phyloP scores from a whole-genome alignment of 495 filamentous ascomycete genomes.

The Aspergillus bertholletiae region DNA sequence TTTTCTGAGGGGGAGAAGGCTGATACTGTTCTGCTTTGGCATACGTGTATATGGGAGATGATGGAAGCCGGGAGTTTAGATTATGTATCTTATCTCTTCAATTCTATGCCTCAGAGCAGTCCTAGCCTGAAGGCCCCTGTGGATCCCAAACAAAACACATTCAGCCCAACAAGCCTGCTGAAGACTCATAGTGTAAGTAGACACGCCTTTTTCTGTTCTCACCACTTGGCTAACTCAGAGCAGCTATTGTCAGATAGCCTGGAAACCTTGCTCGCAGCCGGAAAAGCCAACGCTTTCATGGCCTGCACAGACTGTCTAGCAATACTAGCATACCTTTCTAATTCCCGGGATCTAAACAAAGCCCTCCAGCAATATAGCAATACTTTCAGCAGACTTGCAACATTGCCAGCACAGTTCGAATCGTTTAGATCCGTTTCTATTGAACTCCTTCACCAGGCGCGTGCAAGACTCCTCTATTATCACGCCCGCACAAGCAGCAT shows the following conservation, averaged over 20 bases:
- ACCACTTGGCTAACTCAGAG: slow-evolving; percentile 8
- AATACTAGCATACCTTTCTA: slow-evolving; percentile 60
- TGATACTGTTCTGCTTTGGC: slow-evolving; percentile 59
- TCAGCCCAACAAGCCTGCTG: slow-evolving; percentile 44
- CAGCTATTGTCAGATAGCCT: slow-evolving; percentile 55
- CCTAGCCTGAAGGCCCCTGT: slow-evolving; percentile 21
- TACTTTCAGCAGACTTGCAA: slow-evolving; percentile 38
- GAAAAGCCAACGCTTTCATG: slow-evolving; percentile 40
- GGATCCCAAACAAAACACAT: slow-evolving; percentile 10
- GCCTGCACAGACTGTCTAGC: slow-evolving; percentile 57
- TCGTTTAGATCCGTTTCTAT: slow-evolving; percentile 28
- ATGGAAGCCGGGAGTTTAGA: slow-evolving; percentile 45
- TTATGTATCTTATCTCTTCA: slow-evolving; percentile 46
- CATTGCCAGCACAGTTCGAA: slow-evolving; percentile 28
- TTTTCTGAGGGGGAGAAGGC: slow-evolving; percentile 33
- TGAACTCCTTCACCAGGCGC: slow-evolving; percentile 63
- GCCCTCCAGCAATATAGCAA: slow-evolving; percentile 49
- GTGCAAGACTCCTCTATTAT: slow-evolving; percentile 64
- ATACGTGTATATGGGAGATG: slow-evolving; percentile 68
- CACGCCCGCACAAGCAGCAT: slow-evolving; percentile 55
- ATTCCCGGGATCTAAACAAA: slow-evolving; percentile 23
- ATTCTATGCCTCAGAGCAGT: slow-evolving; percentile 34
- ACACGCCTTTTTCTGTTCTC: not conserved
- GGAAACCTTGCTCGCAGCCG: slow-evolving; percentile 51
- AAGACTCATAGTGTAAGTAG: slow-evolving; percentile 48